phyloP scores from a whole-genome alignment of 345 rosid species.

The Lepidium africanum region DNA sequence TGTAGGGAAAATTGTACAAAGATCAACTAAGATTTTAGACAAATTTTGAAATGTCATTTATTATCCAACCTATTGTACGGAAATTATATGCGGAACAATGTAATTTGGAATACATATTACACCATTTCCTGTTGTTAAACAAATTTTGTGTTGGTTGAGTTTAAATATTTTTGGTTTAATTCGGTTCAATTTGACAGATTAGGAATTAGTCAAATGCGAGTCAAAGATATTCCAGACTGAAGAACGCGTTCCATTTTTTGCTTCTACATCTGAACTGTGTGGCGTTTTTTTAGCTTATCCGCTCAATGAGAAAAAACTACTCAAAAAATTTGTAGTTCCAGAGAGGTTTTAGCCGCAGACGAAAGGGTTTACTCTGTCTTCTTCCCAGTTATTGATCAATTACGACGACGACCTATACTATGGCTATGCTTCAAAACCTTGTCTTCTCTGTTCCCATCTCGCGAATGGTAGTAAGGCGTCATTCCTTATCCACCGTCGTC shows the following conservation, averaged over 20 bases:
- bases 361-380: constrained; percentile 19
- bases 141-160: no score
- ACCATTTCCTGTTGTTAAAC: no score
- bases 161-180: neutral
- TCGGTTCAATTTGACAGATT: neutral
- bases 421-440: constrained; percentile 55
- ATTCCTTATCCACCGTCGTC: constrained; percentile 29
- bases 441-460: constrained; percentile 47
- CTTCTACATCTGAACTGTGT: neutral
- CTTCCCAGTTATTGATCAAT: constrained; percentile 2
- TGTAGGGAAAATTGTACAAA: neutral
- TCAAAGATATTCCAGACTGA: neutral
- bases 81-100: no score
- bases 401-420: constrained; percentile 39
- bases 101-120: no score
- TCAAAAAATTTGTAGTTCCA: neutral
- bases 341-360: constrained; percentile 36
- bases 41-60: neutral
- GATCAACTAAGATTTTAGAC: no score
- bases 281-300: constrained; percentile 24
- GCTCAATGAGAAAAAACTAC: neutral
- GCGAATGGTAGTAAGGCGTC: constrained; percentile 36
- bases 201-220: neutral
- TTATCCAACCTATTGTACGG: neutral
- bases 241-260: constrained; percentile 2